These are phyloP conservation scores for Apiospora malaysiana DNA, from an alignment of 2,329 filamentous ascomycete genomes.

Conservation along the genomic window DNA sequence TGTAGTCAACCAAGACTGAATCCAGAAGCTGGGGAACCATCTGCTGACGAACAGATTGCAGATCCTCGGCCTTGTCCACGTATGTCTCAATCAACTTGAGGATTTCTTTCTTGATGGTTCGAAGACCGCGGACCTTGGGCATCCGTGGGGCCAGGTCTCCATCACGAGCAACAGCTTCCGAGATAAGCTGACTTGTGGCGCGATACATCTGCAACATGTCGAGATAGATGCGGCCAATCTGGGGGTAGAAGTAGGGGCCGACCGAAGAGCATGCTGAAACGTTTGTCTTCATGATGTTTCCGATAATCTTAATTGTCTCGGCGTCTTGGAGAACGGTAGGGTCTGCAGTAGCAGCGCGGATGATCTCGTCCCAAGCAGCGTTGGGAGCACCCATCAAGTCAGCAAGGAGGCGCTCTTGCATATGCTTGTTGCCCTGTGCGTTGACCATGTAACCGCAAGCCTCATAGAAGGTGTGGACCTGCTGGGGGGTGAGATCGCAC, in stretches of 20 bases:
- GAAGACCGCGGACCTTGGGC: conserved; percentile 90
- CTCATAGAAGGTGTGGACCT: conserved; percentile 98
- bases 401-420: conserved; percentile 88
- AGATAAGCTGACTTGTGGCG: conserved; percentile 94
- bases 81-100: conserved; percentile 98
- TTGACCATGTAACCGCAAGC: conserved; percentile 99
- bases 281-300: conserved; percentile 99
- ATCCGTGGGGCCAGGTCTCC: conserved; percentile 96
- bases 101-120: conserved; percentile 99
- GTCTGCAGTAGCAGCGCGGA: conserved; percentile 83
- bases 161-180: conserved; percentile 85
- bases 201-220: conserved; percentile 99
- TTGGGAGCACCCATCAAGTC: conserved; percentile 96
- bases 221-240: conserved; percentile 95
- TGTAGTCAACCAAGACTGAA: conserved; percentile 93
- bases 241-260: conserved; percentile 95
- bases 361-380: conserved; percentile 93
- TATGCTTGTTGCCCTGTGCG: conserved; percentile 91
- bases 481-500: conserved; percentile 90
- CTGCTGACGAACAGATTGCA: conserved; percentile 89
- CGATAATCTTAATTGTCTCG: conserved; percentile 97
- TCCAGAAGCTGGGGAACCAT: conserved; percentile 97
- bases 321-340: conserved; percentile 87
- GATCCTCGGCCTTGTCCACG: conserved; percentile 95
- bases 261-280: conserved; percentile 98